phyloP scores from a whole-genome alignment of 306 rosid species.

The Cajanus cajan region DNA sequence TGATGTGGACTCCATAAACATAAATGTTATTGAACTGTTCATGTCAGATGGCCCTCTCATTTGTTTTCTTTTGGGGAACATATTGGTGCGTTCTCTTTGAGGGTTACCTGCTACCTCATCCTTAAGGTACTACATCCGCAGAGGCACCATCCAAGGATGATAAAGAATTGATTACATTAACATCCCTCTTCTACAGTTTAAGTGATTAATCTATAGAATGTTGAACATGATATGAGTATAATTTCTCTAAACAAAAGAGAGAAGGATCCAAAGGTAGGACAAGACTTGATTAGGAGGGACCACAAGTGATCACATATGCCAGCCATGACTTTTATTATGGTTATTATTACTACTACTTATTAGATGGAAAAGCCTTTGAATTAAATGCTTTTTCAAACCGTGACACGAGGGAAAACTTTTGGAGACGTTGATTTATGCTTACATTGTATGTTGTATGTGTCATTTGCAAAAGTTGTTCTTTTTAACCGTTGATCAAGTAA shows the following conservation, averaged over 20 bases:
- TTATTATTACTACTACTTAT: background rate
- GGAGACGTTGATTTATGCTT: background rate
- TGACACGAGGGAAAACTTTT: conserved; percentile 18
- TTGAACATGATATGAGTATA: background rate
- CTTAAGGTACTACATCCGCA: background rate
- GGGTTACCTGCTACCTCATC: background rate
- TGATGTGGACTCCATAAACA: conserved; percentile 26
- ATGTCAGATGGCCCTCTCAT: conserved; percentile 9
- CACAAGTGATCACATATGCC: background rate
- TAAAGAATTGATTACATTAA: background rate
- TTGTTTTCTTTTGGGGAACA: conserved; percentile 22
- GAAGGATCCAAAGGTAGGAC: background rate
- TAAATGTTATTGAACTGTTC: background rate
- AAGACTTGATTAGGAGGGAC: background rate
- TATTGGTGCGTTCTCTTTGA: background rate
- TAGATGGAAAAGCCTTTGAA: background rate
- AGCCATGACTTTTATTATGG: conserved; percentile 1
- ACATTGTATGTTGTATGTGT: background rate
- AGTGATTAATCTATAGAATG: background rate
- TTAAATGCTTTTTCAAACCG: conserved; percentile 14
- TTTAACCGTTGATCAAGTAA: conserved; percentile 20
- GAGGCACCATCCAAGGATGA: background rate
- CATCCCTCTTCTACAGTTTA: background rate
- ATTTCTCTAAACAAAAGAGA: background rate
- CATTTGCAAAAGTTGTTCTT: background rate